Percentiles rank a stretch among this genome's conserved stretches.
Conservation (phyloP, 2,329 filamentous ascomycete species). For the Stenocarpella maydis region DNA sequence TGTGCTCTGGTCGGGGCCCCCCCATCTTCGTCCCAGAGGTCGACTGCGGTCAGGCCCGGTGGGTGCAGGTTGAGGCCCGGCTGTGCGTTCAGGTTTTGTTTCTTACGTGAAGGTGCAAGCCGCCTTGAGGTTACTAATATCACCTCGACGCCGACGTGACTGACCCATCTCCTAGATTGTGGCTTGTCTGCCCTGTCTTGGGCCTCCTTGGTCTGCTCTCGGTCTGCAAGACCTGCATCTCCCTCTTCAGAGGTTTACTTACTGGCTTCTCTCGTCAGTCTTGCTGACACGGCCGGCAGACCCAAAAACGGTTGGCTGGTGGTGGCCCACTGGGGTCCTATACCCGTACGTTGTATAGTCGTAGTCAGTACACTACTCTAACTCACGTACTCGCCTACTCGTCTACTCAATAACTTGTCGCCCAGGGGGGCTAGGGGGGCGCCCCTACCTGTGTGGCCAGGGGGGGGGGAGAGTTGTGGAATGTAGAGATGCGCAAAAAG, state of each 20-base stretch:
- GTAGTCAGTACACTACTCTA: background rate
- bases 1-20: too few relatives aligned
- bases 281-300: constrained; percentile 10
- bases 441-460: constrained; percentile 1
- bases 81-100: constrained; percentile 32
- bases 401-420: background rate
- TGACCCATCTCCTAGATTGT: constrained; percentile 1
- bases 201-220: background rate
- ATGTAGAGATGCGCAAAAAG: background rate
- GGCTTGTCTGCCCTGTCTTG: background rate
- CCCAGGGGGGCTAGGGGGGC: background rate
- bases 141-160: constrained; percentile 17
- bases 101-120: constrained; percentile 21
- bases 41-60: constrained; percentile 30
- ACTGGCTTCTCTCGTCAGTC: background rate
- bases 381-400: background rate
- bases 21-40: background rate
- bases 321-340: too few relatives aligned
- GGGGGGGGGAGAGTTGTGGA: background rate
- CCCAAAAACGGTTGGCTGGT: too few relatives aligned
- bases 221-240: constrained; percentile 4
- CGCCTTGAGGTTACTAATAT: constrained; percentile 24
- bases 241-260: background rate
- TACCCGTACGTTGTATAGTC: background rate
- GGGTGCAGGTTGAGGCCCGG: constrained; percentile 32